Conservation (phyloP, 768 basidiomycete species). For the Suillus lakei region DNA sequence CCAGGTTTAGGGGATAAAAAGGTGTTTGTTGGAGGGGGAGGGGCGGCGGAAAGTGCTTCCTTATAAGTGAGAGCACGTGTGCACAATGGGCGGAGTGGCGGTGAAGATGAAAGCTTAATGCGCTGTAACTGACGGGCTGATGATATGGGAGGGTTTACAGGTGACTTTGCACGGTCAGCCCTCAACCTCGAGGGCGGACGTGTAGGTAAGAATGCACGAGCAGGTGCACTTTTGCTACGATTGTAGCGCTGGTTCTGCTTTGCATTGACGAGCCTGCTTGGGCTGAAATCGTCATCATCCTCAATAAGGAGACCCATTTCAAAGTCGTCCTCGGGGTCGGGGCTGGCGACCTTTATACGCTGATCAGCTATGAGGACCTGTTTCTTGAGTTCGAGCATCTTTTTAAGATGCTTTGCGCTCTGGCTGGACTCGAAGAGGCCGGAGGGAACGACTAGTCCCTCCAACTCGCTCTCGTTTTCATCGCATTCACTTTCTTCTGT, state of each 20-base stretch:
- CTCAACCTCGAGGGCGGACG: slow-evolving; percentile 70
- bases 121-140: slow-evolving; percentile 71
- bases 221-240: slow-evolving; percentile 66
- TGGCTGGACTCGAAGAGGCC: slow-evolving; percentile 77
- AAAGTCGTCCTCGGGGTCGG: slow-evolving; percentile 83
- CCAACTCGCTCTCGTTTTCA: slow-evolving; percentile 75
- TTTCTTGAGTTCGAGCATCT: slow-evolving; percentile 59
- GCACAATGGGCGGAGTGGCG: slow-evolving; percentile 55
- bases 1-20: slow-evolving; percentile 73
- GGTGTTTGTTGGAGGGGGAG: slow-evolving; percentile 54
- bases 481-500: slow-evolving; percentile 73
- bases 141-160: slow-evolving; percentile 69
- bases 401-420: slow-evolving; percentile 53
- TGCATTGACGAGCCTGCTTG: slow-evolving; percentile 65
- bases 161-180: slow-evolving; percentile 73
- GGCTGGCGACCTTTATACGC: slow-evolving; percentile 53
- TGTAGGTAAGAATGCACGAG: slow-evolving; percentile 49
- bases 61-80: slow-evolving; percentile 67
- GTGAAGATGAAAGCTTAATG: slow-evolving; percentile 70
- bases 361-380: slow-evolving; percentile 59
- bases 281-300: slow-evolving; percentile 82
- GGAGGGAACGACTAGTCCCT: slow-evolving; percentile 79
- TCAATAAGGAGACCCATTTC: slow-evolving; percentile 85
- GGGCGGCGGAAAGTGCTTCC: slow-evolving; percentile 52
- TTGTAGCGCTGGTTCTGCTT: slow-evolving; percentile 50